A percentile compares a stretch with the other conserved stretches of the same genome.
These are phyloP conservation scores for Cicer yamashitae DNA, from an alignment of 306 rosid genomes.

Conservation along the genomic window DNA sequence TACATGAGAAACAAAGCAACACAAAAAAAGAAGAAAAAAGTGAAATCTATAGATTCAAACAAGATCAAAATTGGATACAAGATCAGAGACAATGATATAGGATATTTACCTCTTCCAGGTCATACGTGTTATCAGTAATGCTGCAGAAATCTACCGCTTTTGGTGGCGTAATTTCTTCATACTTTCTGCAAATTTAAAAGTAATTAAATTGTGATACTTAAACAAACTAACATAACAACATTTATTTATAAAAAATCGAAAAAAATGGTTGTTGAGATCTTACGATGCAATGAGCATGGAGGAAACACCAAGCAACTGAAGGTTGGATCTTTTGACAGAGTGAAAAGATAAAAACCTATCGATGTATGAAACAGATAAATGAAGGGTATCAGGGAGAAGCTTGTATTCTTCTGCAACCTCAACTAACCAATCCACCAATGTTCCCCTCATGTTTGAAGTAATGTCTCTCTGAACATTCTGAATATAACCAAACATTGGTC, in stretches of 20 bases:
- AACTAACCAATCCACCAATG: constrained; percentile 89
- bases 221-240: background rate
- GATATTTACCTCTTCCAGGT: constrained; percentile 56
- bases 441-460: constrained; percentile 70
- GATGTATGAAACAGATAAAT: constrained; percentile 63
- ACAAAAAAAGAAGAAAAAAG: background rate
- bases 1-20: constrained; percentile 3
- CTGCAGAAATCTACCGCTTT: constrained; percentile 69
- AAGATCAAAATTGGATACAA: background rate
- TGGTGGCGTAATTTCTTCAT: constrained; percentile 87
- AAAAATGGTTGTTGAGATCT: constrained; percentile 19
- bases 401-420: constrained; percentile 88
- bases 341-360: constrained; percentile 69
- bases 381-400: constrained; percentile 72
- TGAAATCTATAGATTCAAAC: background rate
- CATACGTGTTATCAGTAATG: constrained; percentile 76
- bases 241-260: background rate
- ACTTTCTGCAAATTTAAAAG: constrained; percentile 58
- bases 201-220: background rate
- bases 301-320: constrained; percentile 81
- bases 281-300: constrained; percentile 90
- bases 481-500: constrained; percentile 61
- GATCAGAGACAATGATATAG: background rate
- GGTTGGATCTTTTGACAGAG: constrained; percentile 47
- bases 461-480: constrained; percentile 65